Conservation (phyloP, 1,284 basidiomycete genomes). For the Polyporus tsugae region DNA sequence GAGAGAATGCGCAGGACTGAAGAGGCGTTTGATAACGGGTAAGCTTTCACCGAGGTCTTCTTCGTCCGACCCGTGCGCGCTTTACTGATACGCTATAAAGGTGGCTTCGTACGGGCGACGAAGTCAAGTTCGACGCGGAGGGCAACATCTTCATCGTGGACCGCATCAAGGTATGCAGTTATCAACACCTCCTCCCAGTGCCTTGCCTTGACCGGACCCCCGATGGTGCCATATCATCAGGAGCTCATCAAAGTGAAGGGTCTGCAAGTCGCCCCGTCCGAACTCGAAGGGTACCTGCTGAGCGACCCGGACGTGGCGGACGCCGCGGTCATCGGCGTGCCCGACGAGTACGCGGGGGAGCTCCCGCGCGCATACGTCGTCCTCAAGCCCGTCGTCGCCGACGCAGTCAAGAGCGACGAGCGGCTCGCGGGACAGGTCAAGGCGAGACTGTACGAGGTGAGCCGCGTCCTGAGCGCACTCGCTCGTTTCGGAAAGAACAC, state of each 20-base stretch:
- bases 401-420: constrained; percentile 9
- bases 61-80: too few species aligned
- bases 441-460: constrained; percentile 12
- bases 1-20: constrained; percentile 50
- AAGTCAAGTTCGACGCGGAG: constrained; percentile 62
- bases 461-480: too few species aligned
- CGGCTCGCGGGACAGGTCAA: constrained; percentile 17
- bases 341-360: constrained; percentile 57
- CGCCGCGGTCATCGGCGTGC: constrained; percentile 63
- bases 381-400: constrained; percentile 35
- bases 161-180: constrained; percentile 60
- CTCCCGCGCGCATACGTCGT: constrained; percentile 52
- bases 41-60: too few species aligned
- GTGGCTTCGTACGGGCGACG: constrained; percentile 78
- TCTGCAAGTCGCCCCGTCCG: constrained; percentile 48
- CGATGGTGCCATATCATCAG: constrained; percentile 28
- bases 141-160: constrained; percentile 72
- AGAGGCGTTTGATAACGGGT: constrained; percentile 61
- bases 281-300: constrained; percentile 65
- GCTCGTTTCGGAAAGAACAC: neutral
- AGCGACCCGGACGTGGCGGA: constrained; percentile 73
- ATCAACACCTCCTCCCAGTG: constrained; percentile 30
- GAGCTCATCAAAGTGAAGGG: constrained; percentile 45
- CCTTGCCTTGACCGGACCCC: constrained; percentile 1
- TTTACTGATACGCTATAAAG: too few species aligned